Percentiles rank a stretch among this genome's conserved stretches.
Evolutionary conservation across 306 rosid species (phyloP).

Genomic region (barrel medic (Medicago truncatula)): MtrunA17r5.0-ANR NC_053049.1:2806501-2807000

Average conservation of each 20-base stretch:
- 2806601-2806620: conserved; percentile 36
- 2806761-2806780: conserved; percentile 53
- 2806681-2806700: conserved; percentile 37
- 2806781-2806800: conserved; percentile 35
- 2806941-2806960: conserved; percentile 41
- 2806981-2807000: conserved; percentile 54
- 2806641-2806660: conserved; percentile 38
- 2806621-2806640: conserved; percentile 42
- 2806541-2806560: conserved; percentile 67
- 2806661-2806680: conserved; percentile 63
- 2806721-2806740: conserved; percentile 46
- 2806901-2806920: conserved; percentile 40
- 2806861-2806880: conserved; percentile 60
- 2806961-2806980: conserved; percentile 46
- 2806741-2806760: conserved; percentile 22
- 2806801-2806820: conserved; percentile 41
- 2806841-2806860: conserved; percentile 16
- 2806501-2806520: conserved; percentile 61
- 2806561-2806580: conserved; percentile 28
- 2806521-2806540: conserved; percentile 72
- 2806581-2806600: conserved; percentile 72
- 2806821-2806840: conserved; percentile 66
- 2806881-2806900: conserved; percentile 55
- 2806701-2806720: conserved; percentile 22
- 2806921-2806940: not conserved